These are phyloP conservation scores for Penicillium soppii DNA, from an alignment of 495 filamentous ascomycete genomes.

Conservation along the genomic window DNA sequence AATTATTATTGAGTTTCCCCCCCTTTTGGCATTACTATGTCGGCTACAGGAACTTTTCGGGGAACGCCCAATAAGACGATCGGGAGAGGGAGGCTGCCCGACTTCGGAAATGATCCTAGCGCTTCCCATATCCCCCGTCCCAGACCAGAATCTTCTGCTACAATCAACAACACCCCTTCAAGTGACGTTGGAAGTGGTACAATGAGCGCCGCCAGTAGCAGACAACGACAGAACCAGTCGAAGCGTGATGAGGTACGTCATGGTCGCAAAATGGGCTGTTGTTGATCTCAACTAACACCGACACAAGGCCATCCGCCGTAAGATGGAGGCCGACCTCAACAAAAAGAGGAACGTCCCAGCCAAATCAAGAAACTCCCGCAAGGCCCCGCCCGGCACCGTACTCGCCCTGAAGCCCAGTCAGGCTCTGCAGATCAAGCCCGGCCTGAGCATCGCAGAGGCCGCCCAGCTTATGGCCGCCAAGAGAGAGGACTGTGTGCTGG, in stretches of 20 bases:
- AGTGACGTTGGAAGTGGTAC: constrained; percentile 53
- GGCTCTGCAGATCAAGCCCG: constrained; percentile 96
- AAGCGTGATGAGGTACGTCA: constrained; percentile 93
- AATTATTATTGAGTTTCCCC: constrained; percentile 19
- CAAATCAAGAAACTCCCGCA: constrained; percentile 79
- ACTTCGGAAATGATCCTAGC: constrained; percentile 63
- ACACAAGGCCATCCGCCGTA: constrained; percentile 85
- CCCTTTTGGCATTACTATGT: constrained; percentile 47
- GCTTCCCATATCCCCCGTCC: constrained; percentile 81
- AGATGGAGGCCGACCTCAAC: constrained; percentile 95
- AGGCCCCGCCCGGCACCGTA: constrained; percentile 94
- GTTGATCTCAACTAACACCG: background rate
- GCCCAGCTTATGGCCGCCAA: constrained; percentile 99
- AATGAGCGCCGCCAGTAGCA: constrained; percentile 73
- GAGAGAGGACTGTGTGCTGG: constrained; percentile 97
- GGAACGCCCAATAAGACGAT: constrained; percentile 49
- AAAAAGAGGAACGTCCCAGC: constrained; percentile 85
- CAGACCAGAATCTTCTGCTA: constrained; percentile 62
- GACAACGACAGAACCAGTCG: constrained; percentile 85
- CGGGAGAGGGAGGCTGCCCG: constrained; percentile 63
- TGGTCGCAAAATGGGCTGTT: background rate
- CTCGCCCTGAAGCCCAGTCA: constrained; percentile 92
- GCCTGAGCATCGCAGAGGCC: constrained; percentile 90
- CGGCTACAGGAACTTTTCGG: constrained; percentile 53
- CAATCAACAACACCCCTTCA: constrained; percentile 60